phyloP scores from a whole-genome alignment of 1,284 basidiomycete genomes.

The Cryptococcus sp. region DNA sequence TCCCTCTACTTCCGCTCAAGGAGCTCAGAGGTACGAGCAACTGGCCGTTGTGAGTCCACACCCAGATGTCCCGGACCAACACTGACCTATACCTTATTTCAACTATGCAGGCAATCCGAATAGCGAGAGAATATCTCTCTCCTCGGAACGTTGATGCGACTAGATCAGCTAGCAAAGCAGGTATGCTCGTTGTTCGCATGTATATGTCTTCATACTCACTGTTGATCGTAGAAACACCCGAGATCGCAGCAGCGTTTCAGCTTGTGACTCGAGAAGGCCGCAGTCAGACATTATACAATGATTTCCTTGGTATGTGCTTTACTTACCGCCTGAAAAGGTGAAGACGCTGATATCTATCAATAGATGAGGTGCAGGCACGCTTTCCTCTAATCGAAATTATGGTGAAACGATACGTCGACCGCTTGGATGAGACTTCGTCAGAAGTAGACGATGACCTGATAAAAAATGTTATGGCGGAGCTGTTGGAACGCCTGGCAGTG shows the following conservation, averaged over 20 bases:
- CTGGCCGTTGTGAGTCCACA: conserved; percentile 23
- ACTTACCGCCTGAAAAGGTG: too few relatives aligned
- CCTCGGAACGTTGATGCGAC: conserved; percentile 26
- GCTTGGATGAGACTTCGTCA: conserved; percentile 26
- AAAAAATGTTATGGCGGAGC: conserved; percentile 31
- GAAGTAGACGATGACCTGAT: conserved; percentile 7
- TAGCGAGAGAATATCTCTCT: conserved; percentile 26
- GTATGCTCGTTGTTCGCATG: conserved; percentile 2
- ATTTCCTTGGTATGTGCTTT: conserved; percentile 32
- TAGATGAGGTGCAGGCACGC: conserved; percentile 36
- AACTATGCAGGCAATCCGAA: conserved; percentile 22
- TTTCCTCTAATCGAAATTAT: conserved; percentile 43
- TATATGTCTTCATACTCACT: neutral
- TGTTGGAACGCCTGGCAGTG: conserved; percentile 40
- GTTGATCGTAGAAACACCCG: conserved; percentile 25
- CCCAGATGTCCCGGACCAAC: neutral
- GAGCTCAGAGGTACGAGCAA: conserved; percentile 26
- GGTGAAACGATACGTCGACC: conserved; percentile 27
- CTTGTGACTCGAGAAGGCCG: conserved; percentile 16
- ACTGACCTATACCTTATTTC: neutral
- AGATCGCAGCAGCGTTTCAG: conserved; percentile 30
- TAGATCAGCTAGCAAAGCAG: conserved; percentile 16
- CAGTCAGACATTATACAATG: conserved; percentile 24
- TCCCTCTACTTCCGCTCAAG: conserved; percentile 34
- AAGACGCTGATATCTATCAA: neutral